phyloP scores from a whole-genome alignment of 148 eudicot genomes.

The Nepenthes gracilis region DNA sequence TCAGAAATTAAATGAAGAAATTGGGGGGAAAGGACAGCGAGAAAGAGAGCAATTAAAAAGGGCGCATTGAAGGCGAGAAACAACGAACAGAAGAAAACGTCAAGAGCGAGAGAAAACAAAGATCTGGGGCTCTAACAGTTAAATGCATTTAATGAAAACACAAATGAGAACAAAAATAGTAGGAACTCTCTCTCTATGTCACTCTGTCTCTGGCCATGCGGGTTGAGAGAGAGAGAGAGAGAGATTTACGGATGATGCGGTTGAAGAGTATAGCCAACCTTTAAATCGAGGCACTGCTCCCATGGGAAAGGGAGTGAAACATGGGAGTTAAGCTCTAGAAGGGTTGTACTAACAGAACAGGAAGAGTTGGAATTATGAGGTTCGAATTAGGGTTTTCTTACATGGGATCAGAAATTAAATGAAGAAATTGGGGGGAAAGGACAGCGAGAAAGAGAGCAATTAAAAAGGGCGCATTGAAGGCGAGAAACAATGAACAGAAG shows the following conservation, averaged over 20 bases:
- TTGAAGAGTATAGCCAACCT: conserved; percentile 24
- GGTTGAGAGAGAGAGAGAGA: no score
- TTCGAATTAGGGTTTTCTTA: no score
- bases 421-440: neutral
- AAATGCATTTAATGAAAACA: neutral
- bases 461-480: neutral
- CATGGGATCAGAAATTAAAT: neutral
- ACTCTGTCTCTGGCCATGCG: no score
- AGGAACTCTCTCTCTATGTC: no score
- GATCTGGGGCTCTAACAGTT: neutral
- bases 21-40: neutral
- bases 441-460: neutral
- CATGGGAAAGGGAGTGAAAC: conserved; percentile 69
- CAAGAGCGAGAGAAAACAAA: no score
- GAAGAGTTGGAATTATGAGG: conserved; percentile 1
- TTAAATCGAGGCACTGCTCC: conserved; percentile 95
- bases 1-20: conserved; percentile 1
- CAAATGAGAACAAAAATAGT: no score
- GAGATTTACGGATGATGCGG: neutral
- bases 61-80: neutral
- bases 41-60: neutral
- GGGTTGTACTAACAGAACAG: conserved; percentile 12
- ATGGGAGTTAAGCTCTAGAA: conserved; percentile 67
- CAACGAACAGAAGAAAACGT: no score
- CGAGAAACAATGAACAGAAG: no score